Percentiles rank a stretch among this genome's conserved stretches.
Evolutionary conservation across 2,329 filamentous ascomycete genomes (phyloP).

Genomic region (Diaporthe australafricana): DNA sequence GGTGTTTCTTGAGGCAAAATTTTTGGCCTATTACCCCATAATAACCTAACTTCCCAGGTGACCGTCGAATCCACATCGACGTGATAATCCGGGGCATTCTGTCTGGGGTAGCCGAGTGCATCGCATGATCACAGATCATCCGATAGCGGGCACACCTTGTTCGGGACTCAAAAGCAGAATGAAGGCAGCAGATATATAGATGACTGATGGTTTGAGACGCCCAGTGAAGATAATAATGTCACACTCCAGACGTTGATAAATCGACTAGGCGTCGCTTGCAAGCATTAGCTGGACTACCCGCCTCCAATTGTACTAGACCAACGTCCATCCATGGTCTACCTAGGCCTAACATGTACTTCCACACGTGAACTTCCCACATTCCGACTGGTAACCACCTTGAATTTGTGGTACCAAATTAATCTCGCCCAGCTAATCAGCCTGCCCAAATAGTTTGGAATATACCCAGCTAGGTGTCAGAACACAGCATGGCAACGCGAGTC

Average conservation of each 20-base stretch:
- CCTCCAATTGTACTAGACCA: too few relatives aligned
- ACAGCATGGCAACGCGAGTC: constrained; percentile 6
- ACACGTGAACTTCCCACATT: too few relatives aligned
- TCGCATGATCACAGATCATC: constrained; percentile 16
- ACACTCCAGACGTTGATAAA: not conserved
- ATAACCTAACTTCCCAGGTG: constrained; percentile 36
- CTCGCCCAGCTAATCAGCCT: not conserved
- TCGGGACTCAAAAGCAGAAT: not conserved
- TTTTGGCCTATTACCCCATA: constrained; percentile 38
- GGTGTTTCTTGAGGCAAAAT: constrained; percentile 13
- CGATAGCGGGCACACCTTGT: constrained; percentile 9
- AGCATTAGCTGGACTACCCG: not conserved
- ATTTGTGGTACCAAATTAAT: too few relatives aligned
- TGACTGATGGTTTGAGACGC: not conserved
- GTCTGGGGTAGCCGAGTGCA: constrained; percentile 19
- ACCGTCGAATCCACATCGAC: constrained; percentile 23
- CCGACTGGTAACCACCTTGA: not conserved
- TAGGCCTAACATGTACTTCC: not conserved
- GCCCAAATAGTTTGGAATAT: too few relatives aligned
- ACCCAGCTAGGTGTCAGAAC: not conserved
- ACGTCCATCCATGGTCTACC: constrained; percentile 1
- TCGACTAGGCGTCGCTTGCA: not conserved
- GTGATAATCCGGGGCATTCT: constrained; percentile 10
- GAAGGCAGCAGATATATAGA: not conserved
- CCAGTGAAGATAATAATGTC: constrained; percentile 9